These are phyloP conservation scores for Endothia cerciana DNA, from an alignment of 2,329 filamentous ascomycete species.

Conservation along the genomic window DNA sequence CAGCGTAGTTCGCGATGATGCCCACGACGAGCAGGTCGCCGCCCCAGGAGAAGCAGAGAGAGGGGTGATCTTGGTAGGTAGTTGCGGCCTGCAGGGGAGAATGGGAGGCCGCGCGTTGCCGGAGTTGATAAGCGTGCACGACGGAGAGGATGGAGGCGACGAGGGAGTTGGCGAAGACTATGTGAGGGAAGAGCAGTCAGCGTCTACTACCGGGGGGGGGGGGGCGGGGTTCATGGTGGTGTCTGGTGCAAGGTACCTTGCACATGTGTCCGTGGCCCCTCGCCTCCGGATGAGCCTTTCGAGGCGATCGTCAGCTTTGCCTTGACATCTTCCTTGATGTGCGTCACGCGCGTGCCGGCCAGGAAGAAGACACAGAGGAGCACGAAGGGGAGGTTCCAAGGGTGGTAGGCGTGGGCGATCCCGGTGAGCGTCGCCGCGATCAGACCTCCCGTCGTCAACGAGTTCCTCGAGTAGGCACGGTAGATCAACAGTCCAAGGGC, in stretches of 20 bases:
- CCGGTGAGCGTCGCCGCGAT: constrained; percentile 74
- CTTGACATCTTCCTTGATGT: constrained; percentile 90
- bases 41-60: constrained; percentile 61
- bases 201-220: not conserved
- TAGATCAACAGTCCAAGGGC: constrained; percentile 64
- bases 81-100: not conserved
- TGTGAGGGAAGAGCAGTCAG: not conserved
- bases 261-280: constrained; percentile 80
- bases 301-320: constrained; percentile 78
- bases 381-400: constrained; percentile 89
- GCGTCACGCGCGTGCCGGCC: constrained; percentile 80
- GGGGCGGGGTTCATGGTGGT: too few relatives aligned
- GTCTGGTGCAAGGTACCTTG: constrained; percentile 58
- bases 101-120: constrained; percentile 44
- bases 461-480: constrained; percentile 72
- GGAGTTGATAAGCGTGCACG: constrained; percentile 64
- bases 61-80: constrained; percentile 38
- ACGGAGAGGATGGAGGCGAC: constrained; percentile 70
- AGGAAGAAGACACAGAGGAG: constrained; percentile 86
- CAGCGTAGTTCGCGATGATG: constrained; percentile 83
- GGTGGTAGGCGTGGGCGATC: constrained; percentile 82
- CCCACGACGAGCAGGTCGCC: constrained; percentile 67
- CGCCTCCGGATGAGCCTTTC: constrained; percentile 73
- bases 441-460: constrained; percentile 78
- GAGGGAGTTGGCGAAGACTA: constrained; percentile 81